phyloP scores from a whole-genome alignment of 1,284 basidiomycete species.

The Ceratorhiza oryzae-sativae region DNA sequence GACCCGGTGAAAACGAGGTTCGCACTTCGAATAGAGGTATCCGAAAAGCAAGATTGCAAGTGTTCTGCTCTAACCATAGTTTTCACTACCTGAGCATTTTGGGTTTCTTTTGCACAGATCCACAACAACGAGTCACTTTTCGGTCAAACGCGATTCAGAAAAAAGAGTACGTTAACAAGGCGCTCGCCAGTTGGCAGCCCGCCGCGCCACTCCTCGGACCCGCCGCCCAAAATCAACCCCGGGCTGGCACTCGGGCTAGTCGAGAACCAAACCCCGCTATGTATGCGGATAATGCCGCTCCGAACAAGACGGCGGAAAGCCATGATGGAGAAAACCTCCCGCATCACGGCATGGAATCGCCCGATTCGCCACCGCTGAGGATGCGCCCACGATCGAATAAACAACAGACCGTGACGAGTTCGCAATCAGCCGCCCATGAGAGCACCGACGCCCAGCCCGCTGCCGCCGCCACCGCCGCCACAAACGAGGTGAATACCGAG shows the following conservation, averaged over 20 bases:
- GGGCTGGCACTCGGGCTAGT: background rate
- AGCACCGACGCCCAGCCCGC: background rate
- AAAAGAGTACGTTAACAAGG: background rate
- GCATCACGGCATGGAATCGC: background rate
- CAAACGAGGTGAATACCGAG: background rate
- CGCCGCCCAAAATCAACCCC: background rate
- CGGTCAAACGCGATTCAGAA: constrained; percentile 1
- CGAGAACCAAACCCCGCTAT: background rate
- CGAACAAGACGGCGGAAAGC: background rate
- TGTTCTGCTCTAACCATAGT: background rate
- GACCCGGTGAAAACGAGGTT: constrained; percentile 5
- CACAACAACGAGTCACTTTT: constrained; percentile 1
- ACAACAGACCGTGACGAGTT: background rate
- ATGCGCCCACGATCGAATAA: constrained; percentile 10
- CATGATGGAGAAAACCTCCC: background rate
- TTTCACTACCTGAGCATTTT: background rate
- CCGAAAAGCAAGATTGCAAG: constrained; percentile 20
- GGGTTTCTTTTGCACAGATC: constrained; percentile 12
- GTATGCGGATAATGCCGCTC: background rate
- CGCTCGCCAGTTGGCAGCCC: background rate
- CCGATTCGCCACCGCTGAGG: constrained; percentile 10
- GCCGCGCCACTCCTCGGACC: background rate
- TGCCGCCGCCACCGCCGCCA: too few relatives aligned
- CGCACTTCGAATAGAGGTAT: constrained; percentile 23
- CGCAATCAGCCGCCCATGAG: background rate